Conservation (phyloP, 768 basidiomycete genomes). For the Calocera cornea region DNA sequence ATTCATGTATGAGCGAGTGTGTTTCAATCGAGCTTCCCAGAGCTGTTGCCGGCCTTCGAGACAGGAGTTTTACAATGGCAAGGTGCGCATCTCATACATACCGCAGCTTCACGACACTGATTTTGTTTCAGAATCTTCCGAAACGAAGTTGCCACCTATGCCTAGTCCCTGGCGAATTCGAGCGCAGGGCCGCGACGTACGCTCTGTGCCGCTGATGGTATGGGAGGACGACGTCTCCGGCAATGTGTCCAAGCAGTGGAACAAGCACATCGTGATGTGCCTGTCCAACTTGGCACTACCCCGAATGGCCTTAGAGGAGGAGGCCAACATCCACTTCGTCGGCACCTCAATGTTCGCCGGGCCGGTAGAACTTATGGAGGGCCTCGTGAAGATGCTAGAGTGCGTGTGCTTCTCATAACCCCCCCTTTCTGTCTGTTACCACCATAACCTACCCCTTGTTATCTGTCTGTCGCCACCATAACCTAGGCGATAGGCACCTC, state of each 20-base stretch:
- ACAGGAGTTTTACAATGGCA: not conserved
- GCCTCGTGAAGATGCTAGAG: not conserved
- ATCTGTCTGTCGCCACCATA: too few species aligned
- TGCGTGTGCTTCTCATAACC: not conserved
- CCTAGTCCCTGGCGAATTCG: not conserved
- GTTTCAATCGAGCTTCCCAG: not conserved
- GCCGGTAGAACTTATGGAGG: not conserved
- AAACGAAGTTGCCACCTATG: not conserved
- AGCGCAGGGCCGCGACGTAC: not conserved
- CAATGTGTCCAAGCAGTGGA: not conserved
- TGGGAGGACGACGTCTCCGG: not conserved
- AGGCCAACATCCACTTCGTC: not conserved
- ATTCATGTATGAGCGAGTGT: not conserved
- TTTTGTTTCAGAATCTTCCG: not conserved
- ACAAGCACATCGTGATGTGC: not conserved
- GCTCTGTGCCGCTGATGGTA: not conserved
- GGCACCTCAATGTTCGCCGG: not conserved
- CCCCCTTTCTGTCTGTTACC: too few species aligned
- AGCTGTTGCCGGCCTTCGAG: not conserved
- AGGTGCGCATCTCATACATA: not conserved
- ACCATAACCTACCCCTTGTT: not conserved
- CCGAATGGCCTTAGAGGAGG: not conserved
- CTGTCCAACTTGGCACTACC: not conserved
- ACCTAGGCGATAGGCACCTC: too few species aligned
- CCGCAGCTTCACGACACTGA: not conserved